A percentile compares a stretch with the other conserved stretches of the same genome.
These are phyloP conservation scores for Turritis glabra DNA, from an alignment of 345 rosid genomes.

Conservation along the genomic window DNA sequence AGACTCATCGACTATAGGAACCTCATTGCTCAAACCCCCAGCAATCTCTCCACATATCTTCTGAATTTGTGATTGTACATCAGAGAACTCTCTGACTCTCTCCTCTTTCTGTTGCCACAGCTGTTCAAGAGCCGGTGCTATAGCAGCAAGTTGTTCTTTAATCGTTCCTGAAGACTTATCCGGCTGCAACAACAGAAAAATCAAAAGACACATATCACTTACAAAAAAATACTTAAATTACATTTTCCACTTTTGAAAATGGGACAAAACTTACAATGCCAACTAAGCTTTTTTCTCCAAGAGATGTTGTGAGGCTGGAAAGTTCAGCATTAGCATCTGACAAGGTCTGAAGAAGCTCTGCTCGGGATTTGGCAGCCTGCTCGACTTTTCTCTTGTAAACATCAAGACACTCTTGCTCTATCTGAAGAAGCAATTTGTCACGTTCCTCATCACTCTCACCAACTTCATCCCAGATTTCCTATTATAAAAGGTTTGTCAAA, in stretches of 20 bases:
- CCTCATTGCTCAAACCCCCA: slow-evolving; percentile 60
- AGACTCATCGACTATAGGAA: slow-evolving; percentile 82
- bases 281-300: slow-evolving; percentile 72
- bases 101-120: slow-evolving; percentile 95
- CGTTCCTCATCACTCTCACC: slow-evolving; percentile 93
- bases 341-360: slow-evolving; percentile 80
- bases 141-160: slow-evolving; percentile 95
- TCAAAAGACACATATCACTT: slow-evolving; percentile 6
- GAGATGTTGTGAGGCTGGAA: slow-evolving; percentile 72
- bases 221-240: neutral
- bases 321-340: slow-evolving; percentile 89
- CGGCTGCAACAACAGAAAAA: slow-evolving; percentile 51
- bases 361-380: slow-evolving; percentile 83
- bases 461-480: slow-evolving; percentile 99
- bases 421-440: slow-evolving; percentile 91
- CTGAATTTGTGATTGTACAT: slow-evolving; percentile 87
- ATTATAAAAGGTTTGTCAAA: neutral
- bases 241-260: slow-evolving; percentile 14
- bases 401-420: slow-evolving; percentile 92
- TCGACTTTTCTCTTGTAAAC: slow-evolving; percentile 97
- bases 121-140: slow-evolving; percentile 89
- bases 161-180: slow-evolving; percentile 83
- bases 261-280: slow-evolving; percentile 61
- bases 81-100: slow-evolving; percentile 84
- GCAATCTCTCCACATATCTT: slow-evolving; percentile 92